A percentile compares a stretch with the other conserved stretches of the same genome.
These are phyloP conservation scores for Lentinus tigrinus DNA, from an alignment of 768 basidiomycete genomes.

Conservation along the genomic window DNA sequence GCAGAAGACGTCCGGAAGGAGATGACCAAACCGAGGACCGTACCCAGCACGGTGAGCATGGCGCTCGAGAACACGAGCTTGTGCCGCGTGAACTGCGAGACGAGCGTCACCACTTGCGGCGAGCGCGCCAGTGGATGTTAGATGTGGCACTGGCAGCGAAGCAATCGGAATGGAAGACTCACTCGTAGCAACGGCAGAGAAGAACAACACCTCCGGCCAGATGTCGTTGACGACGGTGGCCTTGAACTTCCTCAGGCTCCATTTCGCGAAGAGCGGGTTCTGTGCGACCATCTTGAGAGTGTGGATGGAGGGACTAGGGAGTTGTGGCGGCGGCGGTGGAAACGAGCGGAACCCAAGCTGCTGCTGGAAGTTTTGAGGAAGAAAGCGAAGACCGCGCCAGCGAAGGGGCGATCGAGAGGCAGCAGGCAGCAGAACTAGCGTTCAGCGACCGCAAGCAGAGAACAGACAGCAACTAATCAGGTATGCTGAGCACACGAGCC, in stretches of 20 bases:
- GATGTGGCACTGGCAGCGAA: conserved; percentile 10
- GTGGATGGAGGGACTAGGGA: neutral
- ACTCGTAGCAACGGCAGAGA: conserved; percentile 60
- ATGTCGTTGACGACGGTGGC: conserved; percentile 65
- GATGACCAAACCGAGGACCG: conserved; percentile 68
- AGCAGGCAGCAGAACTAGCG: neutral
- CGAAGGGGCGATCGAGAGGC: neutral
- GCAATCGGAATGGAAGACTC: conserved; percentile 26
- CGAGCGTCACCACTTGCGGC: conserved; percentile 52
- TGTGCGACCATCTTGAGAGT: conserved; percentile 31
- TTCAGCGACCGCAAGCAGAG: no score
- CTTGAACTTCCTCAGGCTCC: conserved; percentile 50
- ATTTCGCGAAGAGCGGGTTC: conserved; percentile 49
- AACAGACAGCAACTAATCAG: neutral
- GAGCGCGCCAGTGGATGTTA: neutral
- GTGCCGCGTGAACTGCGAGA: conserved; percentile 47
- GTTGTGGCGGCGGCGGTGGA: neutral
- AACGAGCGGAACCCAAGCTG: neutral
- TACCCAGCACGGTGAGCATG: conserved; percentile 70
- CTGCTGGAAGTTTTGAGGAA: neutral
- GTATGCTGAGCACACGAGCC: neutral
- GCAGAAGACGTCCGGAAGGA: conserved; percentile 74
- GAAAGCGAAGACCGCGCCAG: neutral
- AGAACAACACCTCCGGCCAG: conserved; percentile 65
- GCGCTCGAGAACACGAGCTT: conserved; percentile 52